Base-by-base conservation (phyloP, 768 basidiomycete genomes). In the Pholiota microspora region DNA sequence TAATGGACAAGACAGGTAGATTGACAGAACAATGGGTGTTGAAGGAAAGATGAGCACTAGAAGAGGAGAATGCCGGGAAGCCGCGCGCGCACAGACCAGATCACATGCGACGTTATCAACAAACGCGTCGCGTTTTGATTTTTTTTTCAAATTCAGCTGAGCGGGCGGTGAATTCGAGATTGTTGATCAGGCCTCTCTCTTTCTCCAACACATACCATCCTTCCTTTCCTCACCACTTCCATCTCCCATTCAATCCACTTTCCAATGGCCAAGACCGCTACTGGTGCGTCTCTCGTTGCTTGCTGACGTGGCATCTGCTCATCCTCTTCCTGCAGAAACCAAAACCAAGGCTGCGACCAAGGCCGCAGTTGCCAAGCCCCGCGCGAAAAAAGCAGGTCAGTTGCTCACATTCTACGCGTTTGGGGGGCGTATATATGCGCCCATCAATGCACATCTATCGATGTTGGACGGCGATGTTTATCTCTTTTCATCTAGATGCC, bases 301-400 rank as follows among this genome's bases (percentile, higher is more conserved):
- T 18, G 24, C 5, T 31, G 45, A 46, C 45, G 36, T 45, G 42
- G 40, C 29, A 38, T n/a, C 13, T 6, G 15, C 1, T 16, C 12
- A 12, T 5, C 13, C 44, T 23, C 48, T 31, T 3, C 25, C 63
- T 55, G 58, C 13, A 83, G 83, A 68, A 51, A 80, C 79, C 5
- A 74, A 73, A 56, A 81, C 80, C 45, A 84, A 83, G 70, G 60
- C 77, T 0, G 82, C 83, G n/a, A 82, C 82, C 7, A 81, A 80
- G 62, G 64, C 73, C 2, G 78, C 80, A 50, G 82, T 77, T 45
- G 67, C 70, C 7, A 81, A 75, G 66, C 69, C 75, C 7, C 67
- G 66, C 49, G 57, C 51, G 15, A 60, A 67, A 15, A 73, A 77
- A 51, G 67, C 62, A 40, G 71, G 73, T 73, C 45, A 10, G 71